Percentiles rank a stretch among this genome's conserved stretches.
Conservation (phyloP, 495 filamentous ascomycete species). For the Aspergillus sclerotiicarbonarius region DNA sequence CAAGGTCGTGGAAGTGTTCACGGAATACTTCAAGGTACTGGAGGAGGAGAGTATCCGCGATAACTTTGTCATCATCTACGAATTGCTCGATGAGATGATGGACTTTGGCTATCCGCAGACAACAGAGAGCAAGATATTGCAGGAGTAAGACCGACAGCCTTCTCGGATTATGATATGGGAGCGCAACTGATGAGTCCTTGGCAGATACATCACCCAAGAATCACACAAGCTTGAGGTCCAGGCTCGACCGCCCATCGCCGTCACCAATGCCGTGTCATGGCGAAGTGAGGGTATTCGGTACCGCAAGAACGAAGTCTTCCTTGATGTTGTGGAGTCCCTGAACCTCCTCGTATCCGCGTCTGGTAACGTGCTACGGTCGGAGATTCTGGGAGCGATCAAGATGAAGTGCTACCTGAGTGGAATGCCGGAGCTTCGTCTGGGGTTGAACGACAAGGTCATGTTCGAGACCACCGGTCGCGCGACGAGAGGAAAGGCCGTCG, state of each 20-base stretch:
- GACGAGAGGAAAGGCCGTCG: constrained; percentile 93
- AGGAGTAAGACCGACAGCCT: constrained; percentile 59
- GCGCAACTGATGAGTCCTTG: background rate
- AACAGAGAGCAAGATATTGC: constrained; percentile 97
- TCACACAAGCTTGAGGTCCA: constrained; percentile 98
- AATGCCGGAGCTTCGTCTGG: constrained; percentile 95
- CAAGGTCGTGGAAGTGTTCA: constrained; percentile 98
- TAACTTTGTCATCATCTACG: constrained; percentile 99
- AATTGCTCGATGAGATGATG: constrained; percentile 99
- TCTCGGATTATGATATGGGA: background rate
- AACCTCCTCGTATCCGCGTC: constrained; percentile 94
- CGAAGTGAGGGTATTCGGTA: constrained; percentile 97
- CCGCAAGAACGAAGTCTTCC: constrained; percentile 98
- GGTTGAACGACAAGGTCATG: constrained; percentile 99
- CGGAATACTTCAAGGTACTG: constrained; percentile 99
- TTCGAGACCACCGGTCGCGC: constrained; percentile 97
- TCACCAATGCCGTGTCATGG: constrained; percentile 98
- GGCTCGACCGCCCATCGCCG: constrained; percentile 98
- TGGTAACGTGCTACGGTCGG: constrained; percentile 93
- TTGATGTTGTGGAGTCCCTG: constrained; percentile 95
- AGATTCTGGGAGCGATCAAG: constrained; percentile 96
- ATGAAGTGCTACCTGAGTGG: constrained; percentile 99
- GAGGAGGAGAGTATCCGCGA: constrained; percentile 99
- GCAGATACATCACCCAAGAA: constrained; percentile 96
- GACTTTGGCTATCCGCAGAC: constrained; percentile 99